Evolutionary conservation across 768 basidiomycete genomes (phyloP).

Genomic region (Leucocoprinus birnbaumii): DNA sequence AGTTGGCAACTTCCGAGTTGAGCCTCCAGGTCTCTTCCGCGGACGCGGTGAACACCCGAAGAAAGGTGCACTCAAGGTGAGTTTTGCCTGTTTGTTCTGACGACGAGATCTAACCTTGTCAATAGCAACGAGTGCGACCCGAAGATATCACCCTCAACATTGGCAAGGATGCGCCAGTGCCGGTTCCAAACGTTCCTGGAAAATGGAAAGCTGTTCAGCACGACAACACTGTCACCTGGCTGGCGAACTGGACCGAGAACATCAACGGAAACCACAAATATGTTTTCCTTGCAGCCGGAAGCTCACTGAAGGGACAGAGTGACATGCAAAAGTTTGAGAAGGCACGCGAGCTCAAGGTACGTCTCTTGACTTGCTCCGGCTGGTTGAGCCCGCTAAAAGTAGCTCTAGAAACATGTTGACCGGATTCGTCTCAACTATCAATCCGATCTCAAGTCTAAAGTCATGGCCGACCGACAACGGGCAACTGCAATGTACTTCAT

Average conservation of each 20-base stretch:
- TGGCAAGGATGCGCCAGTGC: constrained; percentile 68
- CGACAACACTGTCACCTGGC: constrained; percentile 97
- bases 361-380: background rate
- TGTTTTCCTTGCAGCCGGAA: constrained; percentile 96
- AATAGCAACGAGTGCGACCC: constrained; percentile 80
- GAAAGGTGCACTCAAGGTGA: constrained; percentile 92
- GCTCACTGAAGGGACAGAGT: constrained; percentile 96
- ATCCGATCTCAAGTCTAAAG: constrained; percentile 79
- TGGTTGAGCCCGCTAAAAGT: background rate
- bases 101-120: constrained; percentile 4
- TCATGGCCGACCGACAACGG: constrained; percentile 93
- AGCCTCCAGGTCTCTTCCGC: constrained; percentile 97
- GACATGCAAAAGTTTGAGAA: constrained; percentile 99
- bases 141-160: constrained; percentile 98
- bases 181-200: constrained; percentile 89
- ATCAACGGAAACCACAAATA: constrained; percentile 96
- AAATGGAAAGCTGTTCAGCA: constrained; percentile 87
- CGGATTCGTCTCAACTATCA: constrained; percentile 88
- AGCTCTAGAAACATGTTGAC: constrained; percentile 78
- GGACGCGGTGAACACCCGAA: constrained; percentile 98
- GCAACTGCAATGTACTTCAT: constrained; percentile 99
- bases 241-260: constrained; percentile 99
- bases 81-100: constrained; percentile 16
- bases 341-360: constrained; percentile 91
- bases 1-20: constrained; percentile 95